These are phyloP conservation scores for Metarhizium rileyi DNA, from an alignment of 2,329 filamentous ascomycete genomes.

Conservation along the genomic window DNA sequence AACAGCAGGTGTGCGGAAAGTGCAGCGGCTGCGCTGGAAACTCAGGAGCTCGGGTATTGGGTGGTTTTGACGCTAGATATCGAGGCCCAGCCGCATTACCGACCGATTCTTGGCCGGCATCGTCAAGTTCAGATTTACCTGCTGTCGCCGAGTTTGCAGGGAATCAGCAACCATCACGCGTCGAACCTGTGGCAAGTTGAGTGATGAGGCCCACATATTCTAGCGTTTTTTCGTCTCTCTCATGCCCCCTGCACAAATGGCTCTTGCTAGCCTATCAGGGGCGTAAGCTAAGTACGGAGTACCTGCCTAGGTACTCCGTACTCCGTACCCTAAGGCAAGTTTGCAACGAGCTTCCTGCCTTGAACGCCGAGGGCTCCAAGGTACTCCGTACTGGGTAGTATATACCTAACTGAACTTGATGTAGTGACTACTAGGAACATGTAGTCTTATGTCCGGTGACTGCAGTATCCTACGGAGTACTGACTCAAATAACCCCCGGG, in stretches of 20 bases:
- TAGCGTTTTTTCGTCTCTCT: background rate
- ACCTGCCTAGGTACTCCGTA: too few species aligned
- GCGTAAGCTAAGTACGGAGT: too few species aligned
- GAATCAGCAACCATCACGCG: background rate
- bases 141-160: background rate
- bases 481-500: too few species aligned
- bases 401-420: too few species aligned
- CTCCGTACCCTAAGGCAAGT: too few species aligned
- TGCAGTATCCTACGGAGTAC: too few species aligned
- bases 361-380: too few species aligned
- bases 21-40: background rate
- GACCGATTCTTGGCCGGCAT: background rate
- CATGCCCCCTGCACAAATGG: background rate
- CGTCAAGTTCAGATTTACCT: background rate
- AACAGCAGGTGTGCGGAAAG: slow-evolving; percentile 1
- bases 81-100: background rate
- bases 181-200: background rate
- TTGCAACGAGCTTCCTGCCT: too few species aligned
- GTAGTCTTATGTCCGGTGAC: too few species aligned
- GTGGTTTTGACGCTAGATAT: background rate
- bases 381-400: too few species aligned
- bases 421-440: too few species aligned
- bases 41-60: background rate
- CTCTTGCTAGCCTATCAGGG: too few species aligned
- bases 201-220: background rate